Evolutionary conservation across 768 basidiomycete species (phyloP).

Genomic region (Boletus insuetus): DNA sequence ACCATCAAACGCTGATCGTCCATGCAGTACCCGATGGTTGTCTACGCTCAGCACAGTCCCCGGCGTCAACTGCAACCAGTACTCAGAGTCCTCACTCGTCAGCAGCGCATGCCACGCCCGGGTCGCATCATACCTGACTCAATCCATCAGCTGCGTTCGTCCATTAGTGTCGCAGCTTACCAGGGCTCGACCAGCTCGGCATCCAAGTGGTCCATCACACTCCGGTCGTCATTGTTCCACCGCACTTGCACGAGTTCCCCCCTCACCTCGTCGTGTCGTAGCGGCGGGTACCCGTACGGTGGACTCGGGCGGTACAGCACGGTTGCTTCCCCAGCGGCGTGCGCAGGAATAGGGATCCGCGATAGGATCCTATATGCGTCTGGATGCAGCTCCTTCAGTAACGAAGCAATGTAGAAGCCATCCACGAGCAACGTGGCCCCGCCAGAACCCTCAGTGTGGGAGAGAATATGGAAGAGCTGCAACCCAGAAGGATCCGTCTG

Average conservation of each 20-base stretch:
- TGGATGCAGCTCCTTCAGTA: conserved; percentile 72
- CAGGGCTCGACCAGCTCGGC: conserved; percentile 70
- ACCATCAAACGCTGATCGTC: conserved; percentile 87
- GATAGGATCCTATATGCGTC: conserved; percentile 69
- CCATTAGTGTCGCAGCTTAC: conserved; percentile 32
- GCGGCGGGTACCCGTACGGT: conserved; percentile 60
- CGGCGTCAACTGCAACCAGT: conserved; percentile 86
- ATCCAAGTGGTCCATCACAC: conserved; percentile 64
- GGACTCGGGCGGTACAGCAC: conserved; percentile 59
- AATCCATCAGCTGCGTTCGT: background rate
- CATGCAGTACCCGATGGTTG: conserved; percentile 93
- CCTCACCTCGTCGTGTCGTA: conserved; percentile 59
- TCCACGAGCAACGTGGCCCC: conserved; percentile 93
- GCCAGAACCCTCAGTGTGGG: conserved; percentile 75
- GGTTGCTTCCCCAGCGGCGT: conserved; percentile 79
- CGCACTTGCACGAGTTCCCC: conserved; percentile 73
- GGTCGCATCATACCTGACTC: conserved; percentile 72
- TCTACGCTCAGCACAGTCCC: conserved; percentile 92
- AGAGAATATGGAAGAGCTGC: conserved; percentile 92
- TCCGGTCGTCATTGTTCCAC: conserved; percentile 96
- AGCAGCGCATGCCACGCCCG: conserved; percentile 73
- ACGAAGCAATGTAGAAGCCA: conserved; percentile 87
- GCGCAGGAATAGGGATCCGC: conserved; percentile 66
- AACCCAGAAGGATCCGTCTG: conserved; percentile 94
- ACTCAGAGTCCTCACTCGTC: conserved; percentile 80